These are phyloP conservation scores for Saccharomycopsis olivae DNA, from an alignment of 805 yeast genomes.

Conservation along the genomic window DNA sequence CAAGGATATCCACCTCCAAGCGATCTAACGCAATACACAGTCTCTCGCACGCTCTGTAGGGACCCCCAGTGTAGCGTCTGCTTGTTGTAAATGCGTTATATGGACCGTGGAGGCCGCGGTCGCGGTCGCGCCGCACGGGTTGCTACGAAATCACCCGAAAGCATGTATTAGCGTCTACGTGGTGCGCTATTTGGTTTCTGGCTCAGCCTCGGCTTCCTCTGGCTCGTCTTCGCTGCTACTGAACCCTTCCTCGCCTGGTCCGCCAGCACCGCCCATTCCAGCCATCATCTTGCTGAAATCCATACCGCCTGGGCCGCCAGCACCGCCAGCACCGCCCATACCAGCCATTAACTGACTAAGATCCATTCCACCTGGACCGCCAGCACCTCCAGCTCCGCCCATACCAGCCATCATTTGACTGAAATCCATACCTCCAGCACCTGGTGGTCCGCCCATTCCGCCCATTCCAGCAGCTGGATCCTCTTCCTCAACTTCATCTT, in stretches of 20 bases:
- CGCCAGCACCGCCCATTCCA: conserved; percentile 24
- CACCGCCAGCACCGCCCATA: conserved; percentile 24
- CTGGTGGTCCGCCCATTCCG: conserved; percentile 25
- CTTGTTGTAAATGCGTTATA: too few relatives aligned
- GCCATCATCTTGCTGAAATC: conserved; percentile 23
- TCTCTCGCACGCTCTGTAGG: too few relatives aligned
- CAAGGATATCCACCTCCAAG: conserved; percentile 53
- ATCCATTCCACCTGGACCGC: conserved; percentile 19
- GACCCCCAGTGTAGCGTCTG: too few relatives aligned
- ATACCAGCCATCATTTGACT: conserved; percentile 17
- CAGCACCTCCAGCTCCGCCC: conserved; percentile 23
- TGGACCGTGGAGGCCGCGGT: too few relatives aligned
- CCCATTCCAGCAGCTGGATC: conserved; percentile 34
- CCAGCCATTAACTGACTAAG: conserved; percentile 20
- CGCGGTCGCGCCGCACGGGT: too few relatives aligned
- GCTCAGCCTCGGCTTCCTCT: conserved; percentile 1
- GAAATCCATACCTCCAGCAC: conserved; percentile 27
- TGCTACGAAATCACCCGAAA: too few relatives aligned
- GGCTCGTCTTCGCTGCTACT: conserved; percentile 19
- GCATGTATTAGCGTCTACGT: too few relatives aligned
- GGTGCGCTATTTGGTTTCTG: too few relatives aligned
- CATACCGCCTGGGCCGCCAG: conserved; percentile 25
- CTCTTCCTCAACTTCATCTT: conserved; percentile 47
- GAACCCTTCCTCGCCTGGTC: background rate
- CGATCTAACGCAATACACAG: too few relatives aligned